phyloP scores from a whole-genome alignment of 139 green algal species.

The Pleodorina starrii region DNA sequence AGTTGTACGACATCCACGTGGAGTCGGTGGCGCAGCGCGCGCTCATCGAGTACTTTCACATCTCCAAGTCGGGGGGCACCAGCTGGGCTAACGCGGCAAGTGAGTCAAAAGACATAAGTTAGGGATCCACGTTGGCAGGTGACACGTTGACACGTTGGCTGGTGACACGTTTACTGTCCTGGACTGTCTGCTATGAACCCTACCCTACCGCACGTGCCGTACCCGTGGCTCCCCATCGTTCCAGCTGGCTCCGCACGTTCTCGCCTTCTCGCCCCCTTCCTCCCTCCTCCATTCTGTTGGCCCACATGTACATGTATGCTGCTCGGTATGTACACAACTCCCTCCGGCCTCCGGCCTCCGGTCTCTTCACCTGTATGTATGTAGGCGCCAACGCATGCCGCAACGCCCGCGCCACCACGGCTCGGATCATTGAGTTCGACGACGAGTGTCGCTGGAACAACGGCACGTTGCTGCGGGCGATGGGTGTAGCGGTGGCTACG shows the following conservation, averaged over 20 bases:
- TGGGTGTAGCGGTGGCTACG: background rate
- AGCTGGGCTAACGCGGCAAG: background rate
- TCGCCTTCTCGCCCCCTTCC: background rate
- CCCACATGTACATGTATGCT: background rate
- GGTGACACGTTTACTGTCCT: background rate
- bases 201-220: background rate
- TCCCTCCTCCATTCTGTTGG: background rate
- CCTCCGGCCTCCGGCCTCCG: too few species aligned
- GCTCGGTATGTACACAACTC: background rate
- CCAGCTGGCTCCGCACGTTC: too few species aligned
- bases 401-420: background rate
- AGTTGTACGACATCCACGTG: slow-evolving; percentile 14
- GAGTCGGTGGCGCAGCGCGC: background rate
- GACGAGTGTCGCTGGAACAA: slow-evolving; percentile 4
- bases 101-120: background rate
- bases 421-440: background rate
- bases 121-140: background rate
- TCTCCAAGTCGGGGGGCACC: background rate
- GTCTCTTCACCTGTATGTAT: background rate
- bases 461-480: background rate
- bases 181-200: background rate
- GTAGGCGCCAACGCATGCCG: background rate
- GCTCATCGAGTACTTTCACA: slow-evolving; percentile 20
- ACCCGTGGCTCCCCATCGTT: background rate
- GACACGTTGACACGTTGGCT: background rate